Conservation (phyloP, 768 basidiomycete genomes). For the Chlorophyllum brunneum region DNA sequence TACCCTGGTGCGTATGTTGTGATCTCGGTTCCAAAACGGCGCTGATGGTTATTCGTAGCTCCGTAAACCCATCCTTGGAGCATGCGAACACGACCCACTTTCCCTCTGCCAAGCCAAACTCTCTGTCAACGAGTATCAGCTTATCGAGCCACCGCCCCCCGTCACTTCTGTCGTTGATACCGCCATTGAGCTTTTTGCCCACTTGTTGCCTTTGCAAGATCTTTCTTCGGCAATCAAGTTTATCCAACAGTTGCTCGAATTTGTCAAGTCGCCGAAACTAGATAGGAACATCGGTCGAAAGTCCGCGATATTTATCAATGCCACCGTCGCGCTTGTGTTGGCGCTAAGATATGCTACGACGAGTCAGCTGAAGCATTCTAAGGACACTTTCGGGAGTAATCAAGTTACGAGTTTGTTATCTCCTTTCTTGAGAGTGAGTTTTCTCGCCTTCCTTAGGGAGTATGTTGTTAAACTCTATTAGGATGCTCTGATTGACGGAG, state of each 20-base stretch:
- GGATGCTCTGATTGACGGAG: constrained; percentile 81
- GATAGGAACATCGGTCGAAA: constrained; percentile 87
- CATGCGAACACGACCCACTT: constrained; percentile 83
- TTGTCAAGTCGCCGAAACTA: constrained; percentile 67
- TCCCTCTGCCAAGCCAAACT: constrained; percentile 56
- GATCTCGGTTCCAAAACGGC: constrained; percentile 6
- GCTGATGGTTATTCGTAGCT: constrained; percentile 36
- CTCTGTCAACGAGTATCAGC: constrained; percentile 38
- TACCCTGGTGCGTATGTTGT: constrained; percentile 51
- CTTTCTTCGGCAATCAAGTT: constrained; percentile 48
- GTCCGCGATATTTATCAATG: constrained; percentile 80
- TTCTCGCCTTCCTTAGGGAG: background rate
- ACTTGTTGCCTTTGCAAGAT: constrained; percentile 77
- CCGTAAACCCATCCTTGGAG: constrained; percentile 74
- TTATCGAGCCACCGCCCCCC: constrained; percentile 68
- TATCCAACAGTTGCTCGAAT: constrained; percentile 59
- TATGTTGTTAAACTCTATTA: constrained; percentile 23
- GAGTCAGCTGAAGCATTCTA: constrained; percentile 50
- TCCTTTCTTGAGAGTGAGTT: constrained; percentile 70
- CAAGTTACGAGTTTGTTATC: constrained; percentile 61
- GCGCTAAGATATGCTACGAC: constrained; percentile 58
- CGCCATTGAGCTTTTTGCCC: constrained; percentile 83
- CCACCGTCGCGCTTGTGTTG: constrained; percentile 67
- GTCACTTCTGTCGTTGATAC: constrained; percentile 83
- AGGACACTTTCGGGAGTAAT: constrained; percentile 62